Base-by-base conservation (phyloP, 108 stramenopile genomes). In the Epithemia pelagica region DNA sequence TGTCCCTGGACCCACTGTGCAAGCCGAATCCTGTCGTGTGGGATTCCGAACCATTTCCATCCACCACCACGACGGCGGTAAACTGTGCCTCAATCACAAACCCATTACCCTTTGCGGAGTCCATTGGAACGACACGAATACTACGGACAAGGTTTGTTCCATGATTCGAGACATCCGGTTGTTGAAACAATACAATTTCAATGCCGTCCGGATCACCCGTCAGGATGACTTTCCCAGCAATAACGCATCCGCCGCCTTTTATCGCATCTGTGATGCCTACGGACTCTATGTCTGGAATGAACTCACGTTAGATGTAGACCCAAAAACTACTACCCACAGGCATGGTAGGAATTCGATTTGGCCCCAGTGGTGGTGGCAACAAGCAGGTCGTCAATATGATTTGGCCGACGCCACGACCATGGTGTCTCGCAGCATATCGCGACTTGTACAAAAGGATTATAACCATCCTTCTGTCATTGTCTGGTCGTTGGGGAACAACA, bases 221-320 rank as follows among this genome's bases (percentile, higher is more conserved):
- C 97, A 98, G 68, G 97, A 98, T 71, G 96, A 96, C 3, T 92
- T 82, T 61, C 85, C 91, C 69, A 83, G 86, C 0, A n/a, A n/a
- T n/a, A n/a, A n/a, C n/a, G n/a, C n/a, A n/a, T n/a, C n/a, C n/a
- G n/a, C n/a, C n/a, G 77, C 87, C 22, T 94, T 96, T 51, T 96
- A 96, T 60, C 88, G 94, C 32, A 82, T 96, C 15, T 95, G 95
- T 30, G 94, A 96, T 62, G 87, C 84, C 51, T 69, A 87, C 53
- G 98, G 98, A 18, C 65, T 98, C 69, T 96, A 89, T 66, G 95
- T 98, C 8, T 81, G 94, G 30, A 96, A 98, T 75, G 98, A 98
- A 70, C 95, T 96, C 37, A 98, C 97, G 68, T 86, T 97, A 46
- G 98, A 98, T 77, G 91, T 92, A 24, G n/a, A n/a, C n/a, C n/a